Base-by-base conservation (phyloP, 805 yeast genomes). In the Suhomyces tanzawaensis region DNA sequence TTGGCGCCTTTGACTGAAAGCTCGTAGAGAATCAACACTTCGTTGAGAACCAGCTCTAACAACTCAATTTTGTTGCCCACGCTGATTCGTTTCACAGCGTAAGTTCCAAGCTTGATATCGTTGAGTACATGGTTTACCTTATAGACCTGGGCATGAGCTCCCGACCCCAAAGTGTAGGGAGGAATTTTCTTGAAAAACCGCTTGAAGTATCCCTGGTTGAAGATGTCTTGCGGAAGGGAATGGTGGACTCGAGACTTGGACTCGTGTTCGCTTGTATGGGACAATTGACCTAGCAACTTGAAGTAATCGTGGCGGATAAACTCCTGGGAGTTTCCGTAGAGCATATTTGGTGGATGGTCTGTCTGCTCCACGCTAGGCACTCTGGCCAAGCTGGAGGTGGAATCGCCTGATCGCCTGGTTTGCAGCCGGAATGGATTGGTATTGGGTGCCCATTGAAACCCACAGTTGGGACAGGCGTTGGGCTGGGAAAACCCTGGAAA, bases 51-150 rank as follows among this genome's bases (percentile, higher is more conserved):
- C 44, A 78, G 79, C 32, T 76, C 73, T 23, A 89, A 70, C 71
- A 85, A 79, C n/a, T 66, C 68, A 38, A 79, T 71, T 48, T 85
- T 81, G 51, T 85, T 77, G 0, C 96, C 96, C 30, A 89, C 82
- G 6, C 91, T 82, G 6, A 89, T 85, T 51, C 88, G 81, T 52
- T 89, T 89, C 40, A 89, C 68, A 0, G 96, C 96, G 69, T 85
- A 89, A 0, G 76, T 66, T 0, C 96, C 96, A 22, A 89, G 55
- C 17, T 81, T 74, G 23, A 81, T 71, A 9, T 81, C 81, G 42
- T 85, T 82, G 25, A 90, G 62, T n/a, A 74, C 71, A 57, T 89
- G 96, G 40, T 81, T 87, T 4, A 89, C 96, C 53, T 87, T 79
- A 52, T 76, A 83, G 7, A 89, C 96, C 19, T 82, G 77, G 0